phyloP scores from a whole-genome alignment of 441 rosid genomes.

The Iberis amara region DNA sequence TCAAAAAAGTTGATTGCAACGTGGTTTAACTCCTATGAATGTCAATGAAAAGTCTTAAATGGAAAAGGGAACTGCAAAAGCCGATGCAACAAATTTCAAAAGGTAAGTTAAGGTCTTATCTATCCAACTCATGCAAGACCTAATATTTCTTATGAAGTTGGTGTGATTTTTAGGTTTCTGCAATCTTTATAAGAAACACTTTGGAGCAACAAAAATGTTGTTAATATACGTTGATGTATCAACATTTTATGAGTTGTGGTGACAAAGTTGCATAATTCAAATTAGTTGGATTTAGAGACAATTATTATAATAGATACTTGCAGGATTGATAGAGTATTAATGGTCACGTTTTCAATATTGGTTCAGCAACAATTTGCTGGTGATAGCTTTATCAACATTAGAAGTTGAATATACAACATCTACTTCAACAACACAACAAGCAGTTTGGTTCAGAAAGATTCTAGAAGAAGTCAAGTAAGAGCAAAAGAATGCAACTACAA shows the following conservation, averaged over 20 bases:
- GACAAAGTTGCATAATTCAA: not conserved
- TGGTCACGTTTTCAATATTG: not conserved
- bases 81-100: not conserved
- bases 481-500: not conserved
- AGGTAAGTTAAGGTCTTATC: slow-evolving; percentile 6
- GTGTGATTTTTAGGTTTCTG: slow-evolving; percentile 19
- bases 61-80: not conserved
- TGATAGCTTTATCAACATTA: not conserved
- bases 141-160: not conserved
- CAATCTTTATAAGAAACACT: slow-evolving; percentile 7
- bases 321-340: slow-evolving; percentile 4
- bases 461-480: not conserved
- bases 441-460: slow-evolving; percentile 7
- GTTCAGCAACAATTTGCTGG: not conserved
- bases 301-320: not conserved
- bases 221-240: not conserved
- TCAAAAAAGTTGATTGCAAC: not conserved
- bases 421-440: not conserved
- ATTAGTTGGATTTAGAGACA: not conserved
- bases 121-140: slow-evolving; percentile 12
- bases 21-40: no score
- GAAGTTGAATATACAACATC: slow-evolving; percentile 4
- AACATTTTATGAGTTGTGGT: not conserved
- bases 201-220: slow-evolving; percentile 2
- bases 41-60: slow-evolving; percentile 8